phyloP scores from a whole-genome alignment of 2,329 filamentous ascomycete genomes.

The Purpureocillium takamizusanense region DNA sequence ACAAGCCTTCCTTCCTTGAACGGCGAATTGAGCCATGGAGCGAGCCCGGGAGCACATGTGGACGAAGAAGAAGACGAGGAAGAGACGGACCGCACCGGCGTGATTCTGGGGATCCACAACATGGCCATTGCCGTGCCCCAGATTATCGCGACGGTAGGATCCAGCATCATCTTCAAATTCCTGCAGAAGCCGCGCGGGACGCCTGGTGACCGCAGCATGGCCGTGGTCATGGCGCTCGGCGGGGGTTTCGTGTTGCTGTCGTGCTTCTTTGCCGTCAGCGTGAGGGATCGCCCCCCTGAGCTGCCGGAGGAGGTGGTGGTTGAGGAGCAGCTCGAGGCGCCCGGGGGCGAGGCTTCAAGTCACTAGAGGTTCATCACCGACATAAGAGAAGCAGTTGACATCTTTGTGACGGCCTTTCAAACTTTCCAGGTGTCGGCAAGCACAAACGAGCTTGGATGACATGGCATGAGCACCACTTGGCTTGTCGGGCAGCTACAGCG shows the following conservation, averaged over 20 bases:
- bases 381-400: no score
- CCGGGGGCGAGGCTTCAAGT: background rate
- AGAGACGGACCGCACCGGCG: conserved; percentile 68
- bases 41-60: background rate
- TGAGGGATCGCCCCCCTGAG: conserved; percentile 49
- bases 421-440: no score
- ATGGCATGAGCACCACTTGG: no score
- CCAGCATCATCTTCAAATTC: conserved; percentile 73
- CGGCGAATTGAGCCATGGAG: background rate
- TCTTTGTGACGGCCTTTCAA: no score
- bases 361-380: no score
- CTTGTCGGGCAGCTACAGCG: no score
- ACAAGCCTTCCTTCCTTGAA: conserved; percentile 2
- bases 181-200: conserved; percentile 81
- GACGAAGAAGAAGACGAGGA: conserved; percentile 37
- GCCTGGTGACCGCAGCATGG: conserved; percentile 79
- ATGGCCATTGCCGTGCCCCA: conserved; percentile 89
- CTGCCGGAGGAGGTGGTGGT: conserved; percentile 28
- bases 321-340: conserved; percentile 28
- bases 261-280: conserved; percentile 60
- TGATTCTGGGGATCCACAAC: conserved; percentile 92
- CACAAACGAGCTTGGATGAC: no score
- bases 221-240: conserved; percentile 77
- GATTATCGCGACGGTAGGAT: conserved; percentile 79
- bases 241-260: conserved; percentile 71